Conservation (phyloP, 495 filamentous ascomycete species). For the Penicillium coffeae region DNA sequence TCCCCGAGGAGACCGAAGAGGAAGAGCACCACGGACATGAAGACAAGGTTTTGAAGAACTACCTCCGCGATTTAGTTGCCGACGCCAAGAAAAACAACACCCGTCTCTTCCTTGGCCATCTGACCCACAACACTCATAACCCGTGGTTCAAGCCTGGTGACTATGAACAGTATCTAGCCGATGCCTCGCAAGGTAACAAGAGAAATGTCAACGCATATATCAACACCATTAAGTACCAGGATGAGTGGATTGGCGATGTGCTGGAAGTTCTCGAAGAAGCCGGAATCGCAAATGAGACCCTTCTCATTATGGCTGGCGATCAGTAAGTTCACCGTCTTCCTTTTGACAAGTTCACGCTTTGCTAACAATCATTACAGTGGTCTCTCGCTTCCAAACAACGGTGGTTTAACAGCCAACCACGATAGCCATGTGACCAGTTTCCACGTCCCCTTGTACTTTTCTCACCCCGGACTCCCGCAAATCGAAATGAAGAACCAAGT, state of each 20-base stretch:
- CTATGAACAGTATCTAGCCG: conserved; percentile 26
- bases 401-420: conserved; percentile 28
- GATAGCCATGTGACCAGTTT: conserved; percentile 38
- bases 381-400: conserved; percentile 31
- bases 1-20: conserved; percentile 23
- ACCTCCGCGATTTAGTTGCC: conserved; percentile 33
- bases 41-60: conserved; percentile 32
- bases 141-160: conserved; percentile 40
- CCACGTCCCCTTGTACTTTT: conserved; percentile 37
- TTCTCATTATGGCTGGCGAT: conserved; percentile 42
- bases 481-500: conserved; percentile 30
- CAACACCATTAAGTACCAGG: conserved; percentile 37
- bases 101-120: conserved; percentile 40
- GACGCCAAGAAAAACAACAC: conserved; percentile 31
- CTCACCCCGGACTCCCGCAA: conserved; percentile 35
- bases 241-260: conserved; percentile 35
- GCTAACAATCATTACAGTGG: conserved; percentile 13
- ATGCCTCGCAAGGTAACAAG: conserved; percentile 20
- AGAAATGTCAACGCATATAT: conserved; percentile 37
- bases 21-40: conserved; percentile 35
- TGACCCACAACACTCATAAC: conserved; percentile 41
- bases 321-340: too few species aligned
- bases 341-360: too few species aligned
- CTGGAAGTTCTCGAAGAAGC: conserved; percentile 34
- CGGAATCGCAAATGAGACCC: conserved; percentile 38